Conservation (phyloP, 768 basidiomycete genomes). For the Lyophyllum shimeji region DNA sequence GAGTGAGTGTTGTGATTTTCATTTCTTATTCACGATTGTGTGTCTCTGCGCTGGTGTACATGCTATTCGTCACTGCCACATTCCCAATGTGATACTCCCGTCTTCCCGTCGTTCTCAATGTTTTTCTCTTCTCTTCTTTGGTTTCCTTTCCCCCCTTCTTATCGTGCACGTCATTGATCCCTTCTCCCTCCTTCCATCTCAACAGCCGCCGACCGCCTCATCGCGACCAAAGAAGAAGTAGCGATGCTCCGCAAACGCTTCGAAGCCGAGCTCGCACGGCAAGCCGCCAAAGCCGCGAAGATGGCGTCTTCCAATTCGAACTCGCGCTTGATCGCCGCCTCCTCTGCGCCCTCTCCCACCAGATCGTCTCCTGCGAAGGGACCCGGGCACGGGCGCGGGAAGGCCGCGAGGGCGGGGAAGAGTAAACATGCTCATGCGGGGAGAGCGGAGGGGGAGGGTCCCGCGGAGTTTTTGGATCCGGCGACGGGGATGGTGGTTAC, state of each 20-base stretch:
- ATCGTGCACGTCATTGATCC: neutral
- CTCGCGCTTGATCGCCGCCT: slow-evolving; percentile 15
- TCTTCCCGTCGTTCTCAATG: slow-evolving; percentile 9
- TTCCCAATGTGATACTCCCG: too few species aligned
- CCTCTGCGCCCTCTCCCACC: neutral
- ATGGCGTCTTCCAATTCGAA: slow-evolving; percentile 36
- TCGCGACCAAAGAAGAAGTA: slow-evolving; percentile 70
- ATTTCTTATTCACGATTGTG: slow-evolving; percentile 15
- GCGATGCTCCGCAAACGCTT: slow-evolving; percentile 63
- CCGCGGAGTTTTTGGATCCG: slow-evolving; percentile 36
- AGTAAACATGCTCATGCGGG: too few species aligned
- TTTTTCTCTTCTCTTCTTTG: slow-evolving; percentile 8
- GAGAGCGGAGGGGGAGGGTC: neutral
- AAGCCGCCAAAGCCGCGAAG: slow-evolving; percentile 63
- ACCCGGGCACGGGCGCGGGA: too few species aligned
- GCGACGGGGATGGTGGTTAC: slow-evolving; percentile 1
- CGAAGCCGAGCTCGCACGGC: slow-evolving; percentile 70
- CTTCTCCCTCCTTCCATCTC: neutral
- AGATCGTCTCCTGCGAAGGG: too few species aligned
- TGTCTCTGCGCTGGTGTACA: too few species aligned
- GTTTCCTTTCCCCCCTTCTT: slow-evolving; percentile 11
- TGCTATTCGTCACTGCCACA: too few species aligned
- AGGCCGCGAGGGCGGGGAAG: too few species aligned
- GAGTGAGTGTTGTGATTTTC: slow-evolving; percentile 58
- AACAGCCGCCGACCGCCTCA: slow-evolving; percentile 72